Percentiles rank a stretch among this genome's conserved stretches.
Evolutionary conservation across 495 filamentous ascomycete species (phyloP).

Genomic region (Penicillium crystallinum): DNA sequence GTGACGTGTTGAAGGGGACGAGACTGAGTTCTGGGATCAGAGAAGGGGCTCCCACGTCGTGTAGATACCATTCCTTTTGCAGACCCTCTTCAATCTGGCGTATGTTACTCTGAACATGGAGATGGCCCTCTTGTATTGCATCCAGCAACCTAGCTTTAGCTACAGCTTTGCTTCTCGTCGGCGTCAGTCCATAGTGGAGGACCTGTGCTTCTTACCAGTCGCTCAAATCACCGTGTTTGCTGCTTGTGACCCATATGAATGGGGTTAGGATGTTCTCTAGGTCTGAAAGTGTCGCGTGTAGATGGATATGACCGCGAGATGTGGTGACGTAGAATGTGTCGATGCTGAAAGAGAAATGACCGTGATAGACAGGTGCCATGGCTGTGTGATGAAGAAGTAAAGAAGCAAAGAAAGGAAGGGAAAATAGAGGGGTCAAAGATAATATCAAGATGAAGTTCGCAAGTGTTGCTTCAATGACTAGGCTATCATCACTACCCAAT

Average conservation of each 20-base stretch:
- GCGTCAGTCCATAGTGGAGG: constrained; percentile 52
- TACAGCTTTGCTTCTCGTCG: constrained; percentile 49
- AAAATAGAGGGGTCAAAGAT: neutral
- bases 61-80: constrained; percentile 41
- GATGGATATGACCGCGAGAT: constrained; percentile 24
- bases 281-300: constrained; percentile 43
- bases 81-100: constrained; percentile 43
- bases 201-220: constrained; percentile 58
- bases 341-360: neutral
- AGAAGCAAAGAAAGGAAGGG: neutral
- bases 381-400: neutral
- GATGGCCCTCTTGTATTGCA: constrained; percentile 38
- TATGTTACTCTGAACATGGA: constrained; percentile 41
- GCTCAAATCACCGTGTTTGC: constrained; percentile 39
- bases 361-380: neutral
- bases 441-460: neutral
- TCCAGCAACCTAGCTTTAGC: constrained; percentile 52
- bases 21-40: neutral
- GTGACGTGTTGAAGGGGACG: neutral
- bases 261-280: constrained; percentile 30
- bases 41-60: neutral
- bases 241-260: neutral
- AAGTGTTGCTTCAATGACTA: neutral
- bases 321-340: constrained; percentile 4
- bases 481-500: neutral